phyloP scores from a whole-genome alignment of 495 filamentous ascomycete genomes.

The Penicillium desertorum region DNA sequence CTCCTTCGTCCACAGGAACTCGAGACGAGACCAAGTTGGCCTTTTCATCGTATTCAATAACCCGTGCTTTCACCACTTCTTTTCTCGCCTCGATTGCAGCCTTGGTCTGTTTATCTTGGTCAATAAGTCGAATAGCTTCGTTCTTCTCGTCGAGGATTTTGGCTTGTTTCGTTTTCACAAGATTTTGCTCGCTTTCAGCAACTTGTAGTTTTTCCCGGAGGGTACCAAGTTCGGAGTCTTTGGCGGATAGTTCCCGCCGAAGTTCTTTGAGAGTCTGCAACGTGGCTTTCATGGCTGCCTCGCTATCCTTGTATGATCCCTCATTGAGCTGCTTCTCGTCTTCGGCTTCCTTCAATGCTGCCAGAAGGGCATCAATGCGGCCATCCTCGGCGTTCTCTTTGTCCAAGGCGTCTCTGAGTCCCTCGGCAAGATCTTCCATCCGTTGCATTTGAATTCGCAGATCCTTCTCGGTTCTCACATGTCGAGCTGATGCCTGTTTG shows the following conservation, averaged over 20 bases:
- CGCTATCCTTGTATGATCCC: constrained; percentile 52
- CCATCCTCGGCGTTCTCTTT: constrained; percentile 60
- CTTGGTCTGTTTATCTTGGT: constrained; percentile 50
- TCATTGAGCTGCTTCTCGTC: constrained; percentile 47
- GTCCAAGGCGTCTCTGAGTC: constrained; percentile 60
- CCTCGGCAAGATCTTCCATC: constrained; percentile 56
- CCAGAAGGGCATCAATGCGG: constrained; percentile 58
- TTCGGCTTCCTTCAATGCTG: constrained; percentile 51
- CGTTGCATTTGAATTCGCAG: constrained; percentile 57
- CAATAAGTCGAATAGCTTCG: constrained; percentile 51
- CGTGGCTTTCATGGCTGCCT: constrained; percentile 50
- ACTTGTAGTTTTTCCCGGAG: constrained; percentile 51
- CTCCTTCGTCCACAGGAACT: constrained; percentile 65
- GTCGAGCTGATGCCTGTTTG: constrained; percentile 41
- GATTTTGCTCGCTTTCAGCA: constrained; percentile 56
- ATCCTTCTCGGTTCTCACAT: constrained; percentile 46
- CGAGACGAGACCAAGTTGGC: constrained; percentile 59
- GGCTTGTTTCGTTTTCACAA: constrained; percentile 49
- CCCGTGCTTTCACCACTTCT: constrained; percentile 43
- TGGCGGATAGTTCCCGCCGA: constrained; percentile 41
- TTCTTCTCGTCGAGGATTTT: constrained; percentile 67
- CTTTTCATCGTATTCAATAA: constrained; percentile 56
- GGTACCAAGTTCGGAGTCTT: constrained; percentile 41
- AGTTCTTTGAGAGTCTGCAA: constrained; percentile 42
- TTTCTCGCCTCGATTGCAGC: constrained; percentile 42